Evolutionary conservation across 257 asterid species (phyloP), one percentile per base, ranked within the genome.

Genomic region (Echium plantagineum): DNA sequence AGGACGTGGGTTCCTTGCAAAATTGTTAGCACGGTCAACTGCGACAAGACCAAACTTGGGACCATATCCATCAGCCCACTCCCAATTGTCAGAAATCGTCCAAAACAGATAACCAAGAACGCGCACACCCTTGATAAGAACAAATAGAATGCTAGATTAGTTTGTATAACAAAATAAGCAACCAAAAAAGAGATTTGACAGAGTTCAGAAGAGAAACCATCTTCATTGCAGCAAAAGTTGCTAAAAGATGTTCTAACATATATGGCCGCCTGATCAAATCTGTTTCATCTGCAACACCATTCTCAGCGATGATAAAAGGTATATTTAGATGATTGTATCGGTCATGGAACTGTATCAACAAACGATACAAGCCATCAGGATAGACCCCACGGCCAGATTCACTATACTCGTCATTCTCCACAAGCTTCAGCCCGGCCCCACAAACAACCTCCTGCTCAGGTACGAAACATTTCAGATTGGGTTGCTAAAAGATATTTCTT

Each of bases 51-150:
- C 98, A 66, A 88, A 91, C 81, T 91, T 91, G 46, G 98, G 98
- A 22, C 98, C 98, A 63, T 91, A 91, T 5, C 98, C 98, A 74
- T 91, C 98, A 52, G 98, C 96, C 98, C 98, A 91, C 66, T 91
- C 98, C 98, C 98, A 91, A 81, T 91, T 91, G 77, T 91, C 98
- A 21, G 98, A 91, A 76, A 85, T 88, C 55, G 98, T 91, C 98
- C 98, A 91, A 72, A 91, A 91, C 67, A 91, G 63, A 80, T 88
- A 91, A 51, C 98, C 98, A 63, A 88, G 81, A 62, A 91, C 61
- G 0, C 85, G 94, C 10, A 91, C 87, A 61, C 96, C 98, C 98
- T 89, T 52, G 30, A 72, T 57, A 20, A 57, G 63, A 59, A 48
- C 20, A 63, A 59, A 67, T 9, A 63, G 28, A 55, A 42, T 52